Conservation (phyloP, 495 filamentous ascomycete genomes). For the Penicillium silybi region DNA sequence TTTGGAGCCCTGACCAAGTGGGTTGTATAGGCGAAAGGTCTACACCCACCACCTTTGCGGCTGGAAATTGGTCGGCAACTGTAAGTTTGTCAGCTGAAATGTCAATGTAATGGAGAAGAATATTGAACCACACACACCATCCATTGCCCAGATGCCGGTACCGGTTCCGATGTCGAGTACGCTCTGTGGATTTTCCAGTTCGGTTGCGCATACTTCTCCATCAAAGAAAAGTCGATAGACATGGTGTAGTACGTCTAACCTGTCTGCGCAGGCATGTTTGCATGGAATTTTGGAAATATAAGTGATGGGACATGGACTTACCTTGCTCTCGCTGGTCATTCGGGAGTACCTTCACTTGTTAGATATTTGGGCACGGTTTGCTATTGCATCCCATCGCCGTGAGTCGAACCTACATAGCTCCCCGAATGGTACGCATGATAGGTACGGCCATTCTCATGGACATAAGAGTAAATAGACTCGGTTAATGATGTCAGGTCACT, state of each 20-base stretch:
- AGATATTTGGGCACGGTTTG: not conserved
- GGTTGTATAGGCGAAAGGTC: conserved; percentile 55
- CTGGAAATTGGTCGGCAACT: conserved; percentile 17
- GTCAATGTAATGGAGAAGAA: not conserved
- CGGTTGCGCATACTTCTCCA: conserved; percentile 11
- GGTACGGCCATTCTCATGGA: conserved; percentile 26
- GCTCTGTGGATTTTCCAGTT: conserved; percentile 31
- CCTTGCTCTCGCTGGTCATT: conserved; percentile 26
- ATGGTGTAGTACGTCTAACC: conserved; percentile 19
- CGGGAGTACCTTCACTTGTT: conserved; percentile 12
- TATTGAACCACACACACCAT: too few relatives aligned
- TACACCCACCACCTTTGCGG: conserved; percentile 29
- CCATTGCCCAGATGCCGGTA: conserved; percentile 55
- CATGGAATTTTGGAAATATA: too few relatives aligned
- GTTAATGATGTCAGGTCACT: conserved; percentile 23
- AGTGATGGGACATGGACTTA: not conserved
- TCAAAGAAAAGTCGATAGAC: conserved; percentile 13
- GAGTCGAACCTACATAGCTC: conserved; percentile 17
- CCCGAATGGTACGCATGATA: conserved; percentile 24
- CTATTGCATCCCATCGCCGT: too few relatives aligned
- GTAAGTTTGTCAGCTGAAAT: not conserved
- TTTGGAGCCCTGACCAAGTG: conserved; percentile 21
- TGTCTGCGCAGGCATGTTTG: conserved; percentile 1
- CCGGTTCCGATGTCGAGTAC: conserved; percentile 45
- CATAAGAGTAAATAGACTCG: conserved; percentile 19